A percentile compares a stretch with the other conserved stretches of the same genome.
Conservation (phyloP, 2,329 filamentous ascomycete genomes). For the Thelonectria blattea region DNA sequence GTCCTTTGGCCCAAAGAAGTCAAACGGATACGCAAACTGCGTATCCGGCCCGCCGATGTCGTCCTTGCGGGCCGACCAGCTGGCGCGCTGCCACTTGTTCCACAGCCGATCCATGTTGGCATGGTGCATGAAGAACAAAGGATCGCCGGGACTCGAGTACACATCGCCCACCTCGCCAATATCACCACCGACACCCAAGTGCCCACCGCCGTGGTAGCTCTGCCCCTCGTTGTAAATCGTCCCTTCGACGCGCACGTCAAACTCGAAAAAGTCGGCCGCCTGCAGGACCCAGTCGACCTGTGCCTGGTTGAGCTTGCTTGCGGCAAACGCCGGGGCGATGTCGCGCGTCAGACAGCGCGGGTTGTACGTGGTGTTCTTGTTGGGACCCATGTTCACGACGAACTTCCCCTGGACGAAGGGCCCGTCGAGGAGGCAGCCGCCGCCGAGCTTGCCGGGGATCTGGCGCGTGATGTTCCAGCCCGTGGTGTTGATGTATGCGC, state of each 20-base stretch:
- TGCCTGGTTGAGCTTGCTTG: conserved; percentile 18
- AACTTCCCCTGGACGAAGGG: conserved; percentile 28
- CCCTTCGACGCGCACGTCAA: conserved; percentile 39
- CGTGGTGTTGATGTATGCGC: conserved; percentile 19
- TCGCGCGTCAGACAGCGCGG: conserved; percentile 44
- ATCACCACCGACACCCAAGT: conserved; percentile 37
- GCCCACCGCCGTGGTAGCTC: conserved; percentile 37
- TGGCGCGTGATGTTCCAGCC: conserved; percentile 24
- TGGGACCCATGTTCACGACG: conserved; percentile 26
- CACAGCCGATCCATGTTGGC: conserved; percentile 36
- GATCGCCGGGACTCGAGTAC: conserved; percentile 32
- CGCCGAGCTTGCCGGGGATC: conserved; percentile 25
- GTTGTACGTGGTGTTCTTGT: conserved; percentile 33
- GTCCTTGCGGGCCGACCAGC: conserved; percentile 37
- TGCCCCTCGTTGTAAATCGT: conserved; percentile 21
- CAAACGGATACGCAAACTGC: conserved; percentile 41
- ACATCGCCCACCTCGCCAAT: conserved; percentile 40
- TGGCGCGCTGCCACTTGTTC: conserved; percentile 41
- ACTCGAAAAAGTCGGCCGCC: conserved; percentile 34
- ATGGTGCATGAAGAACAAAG: conserved; percentile 38
- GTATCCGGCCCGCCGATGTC: conserved; percentile 43
- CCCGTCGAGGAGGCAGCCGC: conserved; percentile 32
- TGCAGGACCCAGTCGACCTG: conserved; percentile 27
- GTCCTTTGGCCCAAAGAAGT: conserved; percentile 40
- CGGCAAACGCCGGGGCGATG: conserved; percentile 30